A percentile compares a stretch with the other conserved stretches of the same genome.
Evolutionary conservation across 768 basidiomycete genomes (phyloP).

Genomic region (Russula sp.): DNA sequence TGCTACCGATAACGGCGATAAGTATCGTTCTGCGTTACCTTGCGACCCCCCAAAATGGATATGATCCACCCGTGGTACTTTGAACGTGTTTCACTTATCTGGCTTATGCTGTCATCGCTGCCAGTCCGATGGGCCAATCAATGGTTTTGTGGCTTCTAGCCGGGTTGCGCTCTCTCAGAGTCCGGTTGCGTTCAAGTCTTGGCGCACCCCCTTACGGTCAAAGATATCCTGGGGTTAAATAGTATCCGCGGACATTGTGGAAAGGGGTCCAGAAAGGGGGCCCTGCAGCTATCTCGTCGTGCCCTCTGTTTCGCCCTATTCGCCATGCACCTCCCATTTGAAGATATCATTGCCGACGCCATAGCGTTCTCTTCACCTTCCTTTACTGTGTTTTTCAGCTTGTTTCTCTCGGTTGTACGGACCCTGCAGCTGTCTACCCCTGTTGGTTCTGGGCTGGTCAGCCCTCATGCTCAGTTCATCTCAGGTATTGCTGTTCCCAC

Average conservation of each 20-base stretch:
- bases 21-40: background rate
- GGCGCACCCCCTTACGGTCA: background rate
- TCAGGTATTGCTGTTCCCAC: constrained; percentile 5
- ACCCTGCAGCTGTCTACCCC: constrained; percentile 1
- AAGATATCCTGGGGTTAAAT: constrained; percentile 7
- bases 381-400: background rate
- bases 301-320: background rate
- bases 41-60: background rate
- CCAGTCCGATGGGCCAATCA: background rate
- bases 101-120: background rate
- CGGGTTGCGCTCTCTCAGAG: background rate
- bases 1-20: background rate
- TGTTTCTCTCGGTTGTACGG: constrained; percentile 10
- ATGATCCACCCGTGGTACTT: constrained; percentile 2
- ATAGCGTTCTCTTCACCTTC: constrained; percentile 1
- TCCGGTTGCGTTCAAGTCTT: background rate
- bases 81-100: background rate
- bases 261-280: background rate
- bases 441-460: constrained; percentile 4
- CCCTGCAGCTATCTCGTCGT: background rate
- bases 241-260: background rate
- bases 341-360: constrained; percentile 1
- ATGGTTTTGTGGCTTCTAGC: background rate
- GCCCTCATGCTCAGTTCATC: background rate
- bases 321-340: constrained; percentile 16